Percentiles rank a stretch among this genome's conserved stretches.
Evolutionary conservation across 2,329 filamentous ascomycete species (phyloP).

Genomic region (Sporothrix sp.): DNA sequence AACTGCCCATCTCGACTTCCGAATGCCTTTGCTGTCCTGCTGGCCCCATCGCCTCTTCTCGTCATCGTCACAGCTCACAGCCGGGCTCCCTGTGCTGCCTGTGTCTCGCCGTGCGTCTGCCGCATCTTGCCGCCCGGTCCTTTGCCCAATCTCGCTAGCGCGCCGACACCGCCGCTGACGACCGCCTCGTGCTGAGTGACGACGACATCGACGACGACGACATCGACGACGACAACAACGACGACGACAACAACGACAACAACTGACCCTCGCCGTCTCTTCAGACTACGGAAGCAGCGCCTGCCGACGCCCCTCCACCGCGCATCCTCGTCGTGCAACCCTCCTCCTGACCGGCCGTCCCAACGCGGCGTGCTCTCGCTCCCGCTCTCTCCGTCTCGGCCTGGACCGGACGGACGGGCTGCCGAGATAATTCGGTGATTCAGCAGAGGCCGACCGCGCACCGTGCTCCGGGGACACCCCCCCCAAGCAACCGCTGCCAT

Average conservation of each 20-base stretch:
- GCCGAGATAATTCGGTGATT: too few relatives aligned
- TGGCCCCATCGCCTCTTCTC: neutral
- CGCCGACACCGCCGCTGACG: slow-evolving; percentile 7
- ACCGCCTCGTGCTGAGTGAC: neutral
- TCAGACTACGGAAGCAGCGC: neutral
- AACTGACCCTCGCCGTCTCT: too few relatives aligned
- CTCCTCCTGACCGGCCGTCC: too few relatives aligned
- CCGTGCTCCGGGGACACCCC: neutral
- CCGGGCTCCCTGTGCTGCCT: too few relatives aligned
- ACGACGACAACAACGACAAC: too few relatives aligned
- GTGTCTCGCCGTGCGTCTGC: neutral
- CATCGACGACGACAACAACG: too few relatives aligned
- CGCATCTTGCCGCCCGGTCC: slow-evolving; percentile 4
- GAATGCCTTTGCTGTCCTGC: neutral
- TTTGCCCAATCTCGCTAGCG: slow-evolving; percentile 11
- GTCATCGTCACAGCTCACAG: neutral
- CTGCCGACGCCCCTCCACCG: too few relatives aligned
- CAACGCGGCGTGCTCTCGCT: neutral
- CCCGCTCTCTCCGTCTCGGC: neutral
- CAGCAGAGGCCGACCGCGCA: neutral
- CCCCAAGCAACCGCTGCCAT: slow-evolving; percentile 33
- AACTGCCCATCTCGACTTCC: neutral
- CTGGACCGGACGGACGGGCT: neutral
- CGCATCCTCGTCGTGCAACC: too few relatives aligned
- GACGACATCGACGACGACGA: neutral